Evolutionary conservation across 257 asterid genomes (phyloP).

Genomic region (Solanum medicagineum): DNA sequence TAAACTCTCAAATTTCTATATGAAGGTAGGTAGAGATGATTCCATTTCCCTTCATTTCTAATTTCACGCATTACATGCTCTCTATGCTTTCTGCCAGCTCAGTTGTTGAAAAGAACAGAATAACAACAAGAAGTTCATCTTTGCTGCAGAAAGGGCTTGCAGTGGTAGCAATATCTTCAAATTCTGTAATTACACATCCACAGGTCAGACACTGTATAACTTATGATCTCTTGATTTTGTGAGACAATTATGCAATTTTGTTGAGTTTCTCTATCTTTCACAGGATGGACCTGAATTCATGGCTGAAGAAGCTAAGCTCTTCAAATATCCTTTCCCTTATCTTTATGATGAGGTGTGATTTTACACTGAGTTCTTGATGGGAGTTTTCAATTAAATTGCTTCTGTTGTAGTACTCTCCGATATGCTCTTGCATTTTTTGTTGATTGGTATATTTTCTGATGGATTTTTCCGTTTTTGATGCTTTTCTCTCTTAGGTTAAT

Average conservation of each 20-base stretch:
- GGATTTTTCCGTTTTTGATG: background rate
- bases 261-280: conserved; percentile 19
- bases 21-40: conserved; percentile 40
- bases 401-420: background rate
- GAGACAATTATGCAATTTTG: conserved; percentile 12
- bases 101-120: background rate
- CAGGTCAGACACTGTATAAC: conserved; percentile 48
- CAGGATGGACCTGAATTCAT: conserved; percentile 91
- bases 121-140: background rate
- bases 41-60: background rate
- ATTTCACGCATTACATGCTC: conserved; percentile 1
- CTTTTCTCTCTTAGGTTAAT: background rate
- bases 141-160: conserved; percentile 84
- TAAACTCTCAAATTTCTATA: conserved; percentile 70
- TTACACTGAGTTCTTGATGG: background rate
- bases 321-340: conserved; percentile 76
- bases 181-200: conserved; percentile 68
- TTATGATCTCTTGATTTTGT: conserved; percentile 20
- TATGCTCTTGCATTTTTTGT: background rate
- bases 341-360: conserved; percentile 66
- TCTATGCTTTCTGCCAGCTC: background rate
- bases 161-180: conserved; percentile 82
- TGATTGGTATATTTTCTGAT: background rate
- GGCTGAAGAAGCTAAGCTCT: conserved; percentile 73
- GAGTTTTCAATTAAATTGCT: background rate